Evolutionary conservation across 1,284 basidiomycete species (phyloP), one percentile per base, ranked within the genome.

Genomic region (Malassezia japonica): DNA sequence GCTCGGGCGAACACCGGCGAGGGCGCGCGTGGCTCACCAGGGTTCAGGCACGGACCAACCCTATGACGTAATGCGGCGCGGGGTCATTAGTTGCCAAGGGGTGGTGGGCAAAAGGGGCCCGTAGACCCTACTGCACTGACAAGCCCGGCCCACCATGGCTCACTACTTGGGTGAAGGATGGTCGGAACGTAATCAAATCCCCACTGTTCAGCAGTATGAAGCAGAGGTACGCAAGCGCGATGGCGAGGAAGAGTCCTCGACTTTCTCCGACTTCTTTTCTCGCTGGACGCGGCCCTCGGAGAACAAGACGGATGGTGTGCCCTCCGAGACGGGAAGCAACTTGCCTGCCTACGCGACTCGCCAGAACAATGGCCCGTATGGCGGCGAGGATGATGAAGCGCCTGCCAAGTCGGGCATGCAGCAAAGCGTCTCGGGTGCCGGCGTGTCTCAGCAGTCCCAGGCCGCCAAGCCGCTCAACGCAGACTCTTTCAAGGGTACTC

Each of bases 171-270:
- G 63, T 24, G 59, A 65, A 46, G 65, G 61, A 18, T 68, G 62
- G 60, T 68, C 66, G 15, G 62, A 64, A 16, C 50, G 62, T 33
- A 64, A 66, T 50, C 53, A 35, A 6, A 49, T 68, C 12, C 66
- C 66, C 8, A 68, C 64, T 9, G 64, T 68, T 8, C 59, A 63
- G 21, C 43, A 60, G 32, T 66, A 55, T 37, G 47, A 49, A 10
- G 42, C 34, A 13, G 50, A 44, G 20, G n/a, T 33, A 18, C 21
- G 21, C 1, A 12, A 20, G 39, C 29, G 16, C 28, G 25, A 18
- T 12, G 27, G 23, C 1, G 40, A 33, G 20, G 3, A 42, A 10
- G 27, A 42, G 38, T 23, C 38, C 2, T 40, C 38, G 20, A 28
- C 20, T 7, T n/a, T 16, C 6, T 42, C 40, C 20, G 18, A n/a